phyloP scores from a whole-genome alignment of 495 filamentous ascomycete genomes.

The Schizothecium vesticola region DNA sequence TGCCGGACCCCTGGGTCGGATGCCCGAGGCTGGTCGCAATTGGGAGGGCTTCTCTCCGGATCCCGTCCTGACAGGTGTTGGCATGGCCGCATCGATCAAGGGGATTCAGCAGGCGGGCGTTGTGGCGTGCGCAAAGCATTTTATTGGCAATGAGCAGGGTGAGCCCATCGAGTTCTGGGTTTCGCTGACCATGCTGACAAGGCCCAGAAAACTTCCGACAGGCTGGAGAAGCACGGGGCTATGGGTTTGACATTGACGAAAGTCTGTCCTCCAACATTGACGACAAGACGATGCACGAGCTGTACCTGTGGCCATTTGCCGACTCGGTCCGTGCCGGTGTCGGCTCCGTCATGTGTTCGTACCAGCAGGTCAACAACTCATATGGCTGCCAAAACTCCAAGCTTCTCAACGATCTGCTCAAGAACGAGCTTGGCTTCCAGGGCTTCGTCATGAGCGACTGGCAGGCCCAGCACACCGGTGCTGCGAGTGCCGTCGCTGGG shows the following conservation, averaged over 20 bases:
- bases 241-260: conserved; percentile 60
- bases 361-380: conserved; percentile 86
- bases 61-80: conserved; percentile 68
- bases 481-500: conserved; percentile 70
- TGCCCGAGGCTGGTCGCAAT: conserved; percentile 76
- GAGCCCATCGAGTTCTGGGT: background rate
- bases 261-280: conserved; percentile 77
- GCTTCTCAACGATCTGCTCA: conserved; percentile 74
- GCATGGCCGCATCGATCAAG: conserved; percentile 67
- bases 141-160: conserved; percentile 63
- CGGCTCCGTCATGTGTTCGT: conserved; percentile 88
- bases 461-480: conserved; percentile 82
- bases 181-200: conserved; percentile 3
- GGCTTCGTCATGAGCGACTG: conserved; percentile 91
- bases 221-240: conserved; percentile 53
- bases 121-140: conserved; percentile 81
- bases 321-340: conserved; percentile 55
- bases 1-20: conserved; percentile 74
- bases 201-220: conserved; percentile 78
- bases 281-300: conserved; percentile 90
- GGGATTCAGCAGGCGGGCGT: conserved; percentile 80
- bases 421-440: conserved; percentile 90
- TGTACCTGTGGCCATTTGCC: conserved; percentile 71
- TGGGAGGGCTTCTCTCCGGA: conserved; percentile 82
- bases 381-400: conserved; percentile 82